Percentiles rank a stretch among this genome's conserved stretches.
Conservation (phyloP, 257 asterid species). For the Penstemon newberryi region DNA sequence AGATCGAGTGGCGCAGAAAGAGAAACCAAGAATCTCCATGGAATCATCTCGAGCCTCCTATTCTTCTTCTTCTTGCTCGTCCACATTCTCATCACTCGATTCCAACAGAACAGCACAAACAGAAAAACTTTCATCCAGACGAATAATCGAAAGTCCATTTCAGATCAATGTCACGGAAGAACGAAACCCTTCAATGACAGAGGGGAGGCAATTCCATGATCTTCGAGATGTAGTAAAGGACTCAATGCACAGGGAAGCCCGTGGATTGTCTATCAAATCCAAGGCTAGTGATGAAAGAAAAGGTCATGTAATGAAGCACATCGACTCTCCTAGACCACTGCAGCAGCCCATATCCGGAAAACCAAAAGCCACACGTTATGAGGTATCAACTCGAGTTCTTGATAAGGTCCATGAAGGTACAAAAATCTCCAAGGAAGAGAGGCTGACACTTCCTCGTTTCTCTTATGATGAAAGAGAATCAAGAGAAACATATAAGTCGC, state of each 20-base stretch:
- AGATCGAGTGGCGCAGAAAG: slow-evolving; percentile 37
- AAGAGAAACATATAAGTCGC: slow-evolving; percentile 45
- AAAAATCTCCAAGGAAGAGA: slow-evolving; percentile 44
- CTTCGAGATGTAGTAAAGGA: slow-evolving; percentile 74
- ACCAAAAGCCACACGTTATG: slow-evolving; percentile 34
- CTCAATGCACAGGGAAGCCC: slow-evolving; percentile 79
- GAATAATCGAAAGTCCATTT: slow-evolving; percentile 38
- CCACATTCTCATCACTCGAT: slow-evolving; percentile 62
- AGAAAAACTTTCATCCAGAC: slow-evolving; percentile 35
- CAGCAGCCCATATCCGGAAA: slow-evolving; percentile 46
- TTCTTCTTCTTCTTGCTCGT: slow-evolving; percentile 74
- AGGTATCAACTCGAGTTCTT: slow-evolving; percentile 36
- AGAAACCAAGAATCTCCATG: slow-evolving; percentile 53
- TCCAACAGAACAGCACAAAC: slow-evolving; percentile 43
- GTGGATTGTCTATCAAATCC: slow-evolving; percentile 56
- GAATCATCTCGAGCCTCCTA: slow-evolving; percentile 68
- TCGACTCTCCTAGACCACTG: slow-evolving; percentile 90
- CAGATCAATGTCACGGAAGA: slow-evolving; percentile 36
- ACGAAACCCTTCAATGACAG: slow-evolving; percentile 27
- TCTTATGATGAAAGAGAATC: slow-evolving; percentile 88
- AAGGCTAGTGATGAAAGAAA: slow-evolving; percentile 45
- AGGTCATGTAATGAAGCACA: slow-evolving; percentile 66
- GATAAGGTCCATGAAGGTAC: slow-evolving; percentile 44
- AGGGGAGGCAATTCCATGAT: slow-evolving; percentile 45
- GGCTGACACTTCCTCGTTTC: slow-evolving; percentile 55